Conservation (phyloP, 1,284 basidiomycete genomes). For the Cryptococcus sp. region DNA sequence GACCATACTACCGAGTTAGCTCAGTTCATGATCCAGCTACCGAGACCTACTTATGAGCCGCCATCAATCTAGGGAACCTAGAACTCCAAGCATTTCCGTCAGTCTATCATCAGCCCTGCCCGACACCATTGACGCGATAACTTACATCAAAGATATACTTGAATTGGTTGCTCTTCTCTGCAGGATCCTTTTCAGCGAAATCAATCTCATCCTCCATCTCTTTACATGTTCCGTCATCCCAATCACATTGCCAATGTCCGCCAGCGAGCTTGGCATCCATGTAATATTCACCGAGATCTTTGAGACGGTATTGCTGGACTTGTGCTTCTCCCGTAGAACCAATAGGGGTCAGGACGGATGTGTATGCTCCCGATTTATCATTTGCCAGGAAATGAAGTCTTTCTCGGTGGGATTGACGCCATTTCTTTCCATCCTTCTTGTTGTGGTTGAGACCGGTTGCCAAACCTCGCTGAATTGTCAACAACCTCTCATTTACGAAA, state of each 20-base stretch:
- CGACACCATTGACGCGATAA: no score
- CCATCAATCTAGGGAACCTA: constrained; percentile 48
- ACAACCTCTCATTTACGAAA: no score
- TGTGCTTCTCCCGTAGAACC: constrained; percentile 37
- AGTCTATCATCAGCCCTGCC: constrained; percentile 20
- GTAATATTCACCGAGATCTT: constrained; percentile 41
- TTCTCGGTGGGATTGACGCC: constrained; percentile 46
- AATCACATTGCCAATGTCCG: constrained; percentile 46
- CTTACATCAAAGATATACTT: constrained; percentile 50
- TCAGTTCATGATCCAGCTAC: constrained; percentile 2
- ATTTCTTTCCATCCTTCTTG: constrained; percentile 37
- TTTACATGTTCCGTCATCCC: constrained; percentile 45
- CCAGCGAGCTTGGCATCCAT: constrained; percentile 46
- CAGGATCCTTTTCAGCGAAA: constrained; percentile 38
- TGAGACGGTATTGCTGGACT: constrained; percentile 23
- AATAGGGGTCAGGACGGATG: constrained; percentile 37
- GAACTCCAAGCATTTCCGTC: constrained; percentile 50
- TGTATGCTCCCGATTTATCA: constrained; percentile 23
- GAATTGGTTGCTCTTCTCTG: constrained; percentile 44
- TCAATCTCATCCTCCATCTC: constrained; percentile 46
- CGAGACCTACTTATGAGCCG: constrained; percentile 40
- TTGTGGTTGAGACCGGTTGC: constrained; percentile 45
- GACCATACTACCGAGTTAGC: constrained; percentile 31
- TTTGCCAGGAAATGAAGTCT: constrained; percentile 46
- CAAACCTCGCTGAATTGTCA: constrained; percentile 35